phyloP scores from a whole-genome alignment of 106 monocot species.

The Platanthera guangdongensis region DNA sequence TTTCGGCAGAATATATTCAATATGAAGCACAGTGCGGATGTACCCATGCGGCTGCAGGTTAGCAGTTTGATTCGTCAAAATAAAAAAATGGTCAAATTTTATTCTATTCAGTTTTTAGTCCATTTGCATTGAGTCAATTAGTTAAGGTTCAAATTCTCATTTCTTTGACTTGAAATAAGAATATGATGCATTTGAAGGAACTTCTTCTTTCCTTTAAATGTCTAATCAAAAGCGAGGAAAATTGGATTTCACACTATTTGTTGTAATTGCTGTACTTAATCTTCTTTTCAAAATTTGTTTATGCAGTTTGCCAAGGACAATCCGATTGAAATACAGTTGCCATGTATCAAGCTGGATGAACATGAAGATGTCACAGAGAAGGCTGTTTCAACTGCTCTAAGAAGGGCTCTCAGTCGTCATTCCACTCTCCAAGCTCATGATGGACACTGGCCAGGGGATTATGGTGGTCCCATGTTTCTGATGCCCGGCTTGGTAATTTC shows the following conservation, averaged over 20 bases:
- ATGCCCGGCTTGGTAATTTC: conserved; percentile 63
- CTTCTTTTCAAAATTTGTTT: not conserved
- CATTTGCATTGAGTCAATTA: not conserved
- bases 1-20: conserved; percentile 35
- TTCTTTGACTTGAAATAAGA: not conserved
- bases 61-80: not conserved
- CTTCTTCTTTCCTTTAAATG: not conserved
- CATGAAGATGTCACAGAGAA: conserved; percentile 62
- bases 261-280: not conserved
- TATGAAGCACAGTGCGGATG: conserved; percentile 69
- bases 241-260: not conserved
- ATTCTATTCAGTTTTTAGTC: not conserved
- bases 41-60: conserved; percentile 81
- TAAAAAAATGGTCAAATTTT: not conserved
- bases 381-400: conserved; percentile 41
- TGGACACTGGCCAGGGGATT: conserved; percentile 94
- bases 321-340: conserved; percentile 26
- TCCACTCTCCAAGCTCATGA: conserved; percentile 77
- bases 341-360: conserved; percentile 41
- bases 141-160: not conserved
- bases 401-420: conserved; percentile 42
- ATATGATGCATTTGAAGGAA: not conserved
- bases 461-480: conserved; percentile 84
- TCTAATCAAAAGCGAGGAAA: not conserved
- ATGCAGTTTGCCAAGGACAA: conserved; percentile 73